phyloP scores from a whole-genome alignment of 1,139 yeast species.

The Sugiyamaella xylanicola region DNA sequence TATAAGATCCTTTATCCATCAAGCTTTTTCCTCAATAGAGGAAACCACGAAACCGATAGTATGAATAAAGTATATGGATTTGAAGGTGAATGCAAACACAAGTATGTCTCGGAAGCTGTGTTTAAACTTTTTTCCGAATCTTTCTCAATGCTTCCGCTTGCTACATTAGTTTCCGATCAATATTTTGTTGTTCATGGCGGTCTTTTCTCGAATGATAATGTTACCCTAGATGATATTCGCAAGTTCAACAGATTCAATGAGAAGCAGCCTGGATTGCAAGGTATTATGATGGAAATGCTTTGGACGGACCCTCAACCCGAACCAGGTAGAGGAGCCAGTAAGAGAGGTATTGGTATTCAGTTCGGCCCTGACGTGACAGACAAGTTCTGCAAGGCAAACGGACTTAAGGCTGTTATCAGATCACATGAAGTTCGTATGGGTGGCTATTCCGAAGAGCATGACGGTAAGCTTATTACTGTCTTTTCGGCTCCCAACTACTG shows the following conservation, averaged over 20 bases:
- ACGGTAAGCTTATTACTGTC: slow-evolving; percentile 83
- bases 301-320: slow-evolving; percentile 95
- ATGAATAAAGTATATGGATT: slow-evolving; percentile 98
- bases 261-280: slow-evolving; percentile 86
- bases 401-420: slow-evolving; percentile 77
- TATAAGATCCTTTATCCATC: slow-evolving; percentile 80
- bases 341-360: slow-evolving; percentile 93
- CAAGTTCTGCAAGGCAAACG: slow-evolving; percentile 69
- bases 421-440: slow-evolving; percentile 94
- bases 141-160: slow-evolving; percentile 84
- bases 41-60: slow-evolving; percentile 95
- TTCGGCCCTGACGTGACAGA: slow-evolving; percentile 96
- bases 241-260: slow-evolving; percentile 64
- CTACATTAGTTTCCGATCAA: slow-evolving; percentile 72
- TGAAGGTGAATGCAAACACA: slow-evolving; percentile 91
- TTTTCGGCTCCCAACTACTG: slow-evolving; percentile 98
- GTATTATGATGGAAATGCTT: slow-evolving; percentile 91
- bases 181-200: slow-evolving; percentile 97
- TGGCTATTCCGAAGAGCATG: slow-evolving; percentile 87
- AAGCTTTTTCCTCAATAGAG: slow-evolving; percentile 77
- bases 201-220: slow-evolving; percentile 73
- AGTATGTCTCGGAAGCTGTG: slow-evolving; percentile 73
- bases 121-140: slow-evolving; percentile 85
- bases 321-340: slow-evolving; percentile 81
- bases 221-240: slow-evolving; percentile 73